phyloP scores from a whole-genome alignment of 2,329 filamentous ascomycete genomes.

The Mycosphaerella sp. region DNA sequence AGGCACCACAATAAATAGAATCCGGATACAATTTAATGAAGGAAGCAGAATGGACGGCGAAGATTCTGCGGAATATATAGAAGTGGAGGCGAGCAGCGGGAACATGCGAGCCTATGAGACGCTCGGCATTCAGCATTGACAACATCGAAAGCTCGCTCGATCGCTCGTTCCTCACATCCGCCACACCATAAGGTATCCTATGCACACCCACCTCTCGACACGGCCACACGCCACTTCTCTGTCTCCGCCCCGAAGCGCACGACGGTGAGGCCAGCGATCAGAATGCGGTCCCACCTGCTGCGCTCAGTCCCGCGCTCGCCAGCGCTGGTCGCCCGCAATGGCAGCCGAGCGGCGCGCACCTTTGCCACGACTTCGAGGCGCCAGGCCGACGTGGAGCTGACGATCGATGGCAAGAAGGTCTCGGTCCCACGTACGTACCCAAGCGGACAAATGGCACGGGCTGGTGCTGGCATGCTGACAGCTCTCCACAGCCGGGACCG shows the following conservation, averaged over 20 bases:
- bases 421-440: constrained; percentile 77
- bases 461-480: constrained; percentile 13
- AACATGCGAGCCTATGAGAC: constrained; percentile 18
- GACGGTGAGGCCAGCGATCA: constrained; percentile 30
- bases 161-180: not conserved
- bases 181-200: not conserved
- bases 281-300: constrained; percentile 60
- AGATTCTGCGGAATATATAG: constrained; percentile 7
- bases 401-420: constrained; percentile 93
- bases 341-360: constrained; percentile 59
- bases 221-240: constrained; percentile 12
- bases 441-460: not conserved
- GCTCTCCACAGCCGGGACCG: constrained; percentile 69
- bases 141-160: not conserved
- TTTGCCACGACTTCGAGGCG: constrained; percentile 76
- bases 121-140: constrained; percentile 14
- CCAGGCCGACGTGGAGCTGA: constrained; percentile 91
- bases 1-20: constrained; percentile 61
- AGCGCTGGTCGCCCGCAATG: constrained; percentile 33
- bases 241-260: constrained; percentile 8
- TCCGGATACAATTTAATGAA: constrained; percentile 50
- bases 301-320: constrained; percentile 55
- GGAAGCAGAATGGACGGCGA: constrained; percentile 24
- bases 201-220: constrained; percentile 1
- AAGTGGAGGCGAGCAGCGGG: not conserved